Conservation (phyloP, 176 grass and related monocot species). For the Triticum dicoccoides region DNA sequence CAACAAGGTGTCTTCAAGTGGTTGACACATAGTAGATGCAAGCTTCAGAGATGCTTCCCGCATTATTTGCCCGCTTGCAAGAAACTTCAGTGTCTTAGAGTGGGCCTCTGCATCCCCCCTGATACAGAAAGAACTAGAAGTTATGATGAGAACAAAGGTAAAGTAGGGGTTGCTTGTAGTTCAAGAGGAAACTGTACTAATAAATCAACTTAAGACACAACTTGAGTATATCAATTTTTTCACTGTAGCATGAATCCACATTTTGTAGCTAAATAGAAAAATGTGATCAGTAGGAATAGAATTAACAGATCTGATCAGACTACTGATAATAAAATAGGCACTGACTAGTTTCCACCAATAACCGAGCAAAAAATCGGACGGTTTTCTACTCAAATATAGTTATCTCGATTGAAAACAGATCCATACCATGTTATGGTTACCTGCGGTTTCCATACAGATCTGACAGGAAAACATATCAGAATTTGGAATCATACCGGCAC, state of each 20-base stretch:
- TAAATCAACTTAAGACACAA: neutral
- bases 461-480: neutral
- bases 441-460: neutral
- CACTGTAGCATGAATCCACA: neutral
- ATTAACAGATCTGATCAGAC: neutral
- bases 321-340: neutral
- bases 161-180: neutral
- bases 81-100: conserved; percentile 47
- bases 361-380: neutral
- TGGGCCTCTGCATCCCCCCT: conserved; percentile 48
- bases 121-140: conserved; percentile 16
- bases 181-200: neutral
- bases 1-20: conserved; percentile 38
- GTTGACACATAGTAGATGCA: conserved; percentile 43
- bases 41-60: conserved; percentile 63
- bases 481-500: neutral
- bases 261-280: neutral
- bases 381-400: conserved; percentile 6
- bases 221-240: neutral
- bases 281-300: neutral
- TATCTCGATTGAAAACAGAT: neutral
- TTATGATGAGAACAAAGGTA: neutral
- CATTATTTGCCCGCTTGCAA: conserved; percentile 65
- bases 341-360: neutral
- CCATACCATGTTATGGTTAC: neutral